Conservation (phyloP, 352 stramenopile species). For the Blastocystis sp. region DNA sequence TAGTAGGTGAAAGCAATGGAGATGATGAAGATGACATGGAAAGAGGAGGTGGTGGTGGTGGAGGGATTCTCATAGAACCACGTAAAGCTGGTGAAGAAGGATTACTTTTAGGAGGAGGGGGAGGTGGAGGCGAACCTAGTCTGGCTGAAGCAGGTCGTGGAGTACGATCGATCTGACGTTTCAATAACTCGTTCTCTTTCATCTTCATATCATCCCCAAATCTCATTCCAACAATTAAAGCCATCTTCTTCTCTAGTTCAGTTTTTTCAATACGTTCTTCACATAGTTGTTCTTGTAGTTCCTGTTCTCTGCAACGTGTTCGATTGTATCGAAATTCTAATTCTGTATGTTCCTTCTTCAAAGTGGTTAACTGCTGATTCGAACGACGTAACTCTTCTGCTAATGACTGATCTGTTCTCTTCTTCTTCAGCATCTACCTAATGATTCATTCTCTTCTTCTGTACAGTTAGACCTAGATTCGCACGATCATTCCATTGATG, state of each 20-base stretch:
- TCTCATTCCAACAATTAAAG: background rate
- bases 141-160: background rate
- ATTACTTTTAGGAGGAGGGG: background rate
- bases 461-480: slow-evolving; percentile 7
- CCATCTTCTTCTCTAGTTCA: slow-evolving; percentile 32
- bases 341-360: slow-evolving; percentile 74
- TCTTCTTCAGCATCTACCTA: slow-evolving; percentile 57
- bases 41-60: background rate
- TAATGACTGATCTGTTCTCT: background rate
- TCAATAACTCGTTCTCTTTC: background rate
- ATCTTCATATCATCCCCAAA: background rate
- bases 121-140: background rate
- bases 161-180: background rate
- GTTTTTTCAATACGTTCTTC: slow-evolving; percentile 65
- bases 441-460: background rate
- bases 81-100: background rate
- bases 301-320: slow-evolving; percentile 15
- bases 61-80: background rate
- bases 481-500: slow-evolving; percentile 3
- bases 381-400: slow-evolving; percentile 73
- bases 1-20: background rate
- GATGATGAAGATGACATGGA: background rate
- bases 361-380: slow-evolving; percentile 72
- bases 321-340: slow-evolving; percentile 7
- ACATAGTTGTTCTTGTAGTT: background rate